phyloP scores from a whole-genome alignment of 495 filamentous ascomycete genomes.

The Penicillium coprophilum region DNA sequence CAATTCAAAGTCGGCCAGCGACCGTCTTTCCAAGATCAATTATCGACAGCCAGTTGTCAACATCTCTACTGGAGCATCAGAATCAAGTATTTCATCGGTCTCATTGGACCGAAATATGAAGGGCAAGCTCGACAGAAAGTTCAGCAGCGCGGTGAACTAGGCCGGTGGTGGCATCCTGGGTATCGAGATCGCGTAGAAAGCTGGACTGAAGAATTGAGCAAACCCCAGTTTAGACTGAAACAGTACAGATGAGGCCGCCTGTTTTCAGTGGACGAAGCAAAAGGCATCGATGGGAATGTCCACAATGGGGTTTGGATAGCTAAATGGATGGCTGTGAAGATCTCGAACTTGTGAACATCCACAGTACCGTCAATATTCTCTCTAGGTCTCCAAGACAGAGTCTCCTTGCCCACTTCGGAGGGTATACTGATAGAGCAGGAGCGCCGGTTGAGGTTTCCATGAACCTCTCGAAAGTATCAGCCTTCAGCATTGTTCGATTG shows the following conservation, averaged over 20 bases:
- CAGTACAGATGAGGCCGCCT: slow-evolving; percentile 20
- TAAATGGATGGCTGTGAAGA: slow-evolving; percentile 23
- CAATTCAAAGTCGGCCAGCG: neutral
- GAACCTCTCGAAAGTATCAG: slow-evolving; percentile 17
- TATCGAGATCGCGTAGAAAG: slow-evolving; percentile 19
- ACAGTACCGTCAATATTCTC: slow-evolving; percentile 27
- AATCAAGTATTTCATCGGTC: slow-evolving; percentile 23
- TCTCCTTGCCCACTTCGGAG: slow-evolving; percentile 20
- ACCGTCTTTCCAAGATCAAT: slow-evolving; percentile 27
- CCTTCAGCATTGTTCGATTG: slow-evolving; percentile 25
- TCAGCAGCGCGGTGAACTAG: slow-evolving; percentile 13
- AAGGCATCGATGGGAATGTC: slow-evolving; percentile 24
- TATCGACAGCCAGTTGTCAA: slow-evolving; percentile 33
- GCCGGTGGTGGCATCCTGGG: slow-evolving; percentile 29
- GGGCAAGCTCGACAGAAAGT: slow-evolving; percentile 24
- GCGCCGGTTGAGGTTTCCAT: slow-evolving; percentile 11
- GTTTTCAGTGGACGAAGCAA: slow-evolving; percentile 12
- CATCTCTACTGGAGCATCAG: slow-evolving; percentile 16
- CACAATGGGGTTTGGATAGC: slow-evolving; percentile 37
- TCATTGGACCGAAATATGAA: slow-evolving; percentile 22
- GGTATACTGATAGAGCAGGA: slow-evolving; percentile 17
- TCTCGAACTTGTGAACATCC: slow-evolving; percentile 28
- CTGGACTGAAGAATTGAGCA: slow-evolving; percentile 34
- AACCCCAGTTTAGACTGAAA: slow-evolving; percentile 25
- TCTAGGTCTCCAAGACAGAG: slow-evolving; percentile 6